These are phyloP conservation scores for Quercus variabilis DNA, from an alignment of 306 rosid genomes.

Conservation along the genomic window DNA sequence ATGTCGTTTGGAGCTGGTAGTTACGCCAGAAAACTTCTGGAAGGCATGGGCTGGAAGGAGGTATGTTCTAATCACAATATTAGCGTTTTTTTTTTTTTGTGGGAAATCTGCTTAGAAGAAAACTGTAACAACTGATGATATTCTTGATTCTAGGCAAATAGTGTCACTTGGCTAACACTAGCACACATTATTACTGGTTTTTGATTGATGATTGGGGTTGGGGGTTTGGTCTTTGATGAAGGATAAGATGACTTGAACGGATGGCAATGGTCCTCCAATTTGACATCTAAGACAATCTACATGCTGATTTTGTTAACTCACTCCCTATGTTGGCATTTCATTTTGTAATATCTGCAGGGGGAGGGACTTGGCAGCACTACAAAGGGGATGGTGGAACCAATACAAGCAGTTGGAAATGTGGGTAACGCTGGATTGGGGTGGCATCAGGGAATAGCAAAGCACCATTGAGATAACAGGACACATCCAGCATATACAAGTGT, in stretches of 20 bases:
- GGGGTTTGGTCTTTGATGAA: not conserved
- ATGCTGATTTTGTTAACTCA: not conserved
- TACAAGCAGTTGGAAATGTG: conserved; percentile 61
- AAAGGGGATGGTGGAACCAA: conserved; percentile 70
- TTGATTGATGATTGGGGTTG: not conserved
- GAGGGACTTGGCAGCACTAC: conserved; percentile 73
- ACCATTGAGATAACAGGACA: not conserved
- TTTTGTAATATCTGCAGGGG: conserved; percentile 42
- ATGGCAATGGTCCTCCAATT: no score
- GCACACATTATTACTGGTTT: not conserved
- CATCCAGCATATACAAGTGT: not conserved
- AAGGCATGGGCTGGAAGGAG: conserved; percentile 95
- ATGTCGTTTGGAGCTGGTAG: conserved; percentile 82
- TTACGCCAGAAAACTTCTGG: conserved; percentile 61
- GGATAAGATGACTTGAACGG: not conserved
- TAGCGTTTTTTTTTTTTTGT: no score
- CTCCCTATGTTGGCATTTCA: not conserved
- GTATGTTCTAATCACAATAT: conserved; percentile 29
- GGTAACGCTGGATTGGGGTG: conserved; percentile 88
- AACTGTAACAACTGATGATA: not conserved
- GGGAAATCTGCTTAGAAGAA: not conserved
- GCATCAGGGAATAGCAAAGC: conserved; percentile 36
- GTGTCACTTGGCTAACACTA: not conserved
- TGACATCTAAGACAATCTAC: not conserved
- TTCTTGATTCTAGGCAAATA: not conserved